Percentiles rank a stretch among this genome's conserved stretches.
These are phyloP conservation scores for Chlamydomonas applanata DNA, from an alignment of 139 green algal genomes.

Conservation along the genomic window DNA sequence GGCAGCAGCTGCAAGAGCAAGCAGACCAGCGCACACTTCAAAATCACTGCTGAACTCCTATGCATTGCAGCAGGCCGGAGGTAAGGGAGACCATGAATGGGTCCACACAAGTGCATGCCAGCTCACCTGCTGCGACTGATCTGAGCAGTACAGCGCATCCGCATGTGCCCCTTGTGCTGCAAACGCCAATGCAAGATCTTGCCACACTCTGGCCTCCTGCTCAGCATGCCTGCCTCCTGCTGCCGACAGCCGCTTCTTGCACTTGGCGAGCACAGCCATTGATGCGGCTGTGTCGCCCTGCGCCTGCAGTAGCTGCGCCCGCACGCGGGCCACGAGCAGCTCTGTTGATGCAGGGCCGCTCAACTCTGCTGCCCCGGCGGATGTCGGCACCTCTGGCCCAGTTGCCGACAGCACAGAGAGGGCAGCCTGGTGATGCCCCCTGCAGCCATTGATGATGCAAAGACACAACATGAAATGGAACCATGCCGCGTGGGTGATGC, in stretches of 20 bases:
- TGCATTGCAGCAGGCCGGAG: not conserved
- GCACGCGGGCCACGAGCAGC: not conserved
- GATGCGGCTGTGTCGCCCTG: not conserved
- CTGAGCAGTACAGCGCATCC: slow-evolving; percentile 19
- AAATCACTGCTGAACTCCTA: too few species aligned
- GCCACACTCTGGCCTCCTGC: slow-evolving; percentile 19
- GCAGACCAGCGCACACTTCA: not conserved
- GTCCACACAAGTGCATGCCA: not conserved
- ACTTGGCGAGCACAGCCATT: slow-evolving; percentile 8
- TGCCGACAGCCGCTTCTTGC: slow-evolving; percentile 10
- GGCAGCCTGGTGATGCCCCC: slow-evolving; percentile 4
- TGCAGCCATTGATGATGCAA: not conserved
- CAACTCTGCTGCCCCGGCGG: not conserved
- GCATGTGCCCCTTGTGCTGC: not conserved
- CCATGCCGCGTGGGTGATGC: too few species aligned
- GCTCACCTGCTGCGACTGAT: slow-evolving; percentile 22
- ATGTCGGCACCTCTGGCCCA: not conserved
- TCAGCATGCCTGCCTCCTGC: not conserved
- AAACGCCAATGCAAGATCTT: slow-evolving; percentile 21
- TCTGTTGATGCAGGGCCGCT: not conserved
- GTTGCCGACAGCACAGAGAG: slow-evolving; percentile 11
- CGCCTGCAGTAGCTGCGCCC: slow-evolving; percentile 11
- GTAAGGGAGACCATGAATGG: not conserved
- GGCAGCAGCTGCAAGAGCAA: slow-evolving; percentile 13
- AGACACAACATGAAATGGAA: too few species aligned